A percentile compares a stretch with the other conserved stretches of the same genome.
These are phyloP conservation scores for Arabis alpina DNA, from an alignment of 345 rosid species.

Conservation along the genomic window DNA sequence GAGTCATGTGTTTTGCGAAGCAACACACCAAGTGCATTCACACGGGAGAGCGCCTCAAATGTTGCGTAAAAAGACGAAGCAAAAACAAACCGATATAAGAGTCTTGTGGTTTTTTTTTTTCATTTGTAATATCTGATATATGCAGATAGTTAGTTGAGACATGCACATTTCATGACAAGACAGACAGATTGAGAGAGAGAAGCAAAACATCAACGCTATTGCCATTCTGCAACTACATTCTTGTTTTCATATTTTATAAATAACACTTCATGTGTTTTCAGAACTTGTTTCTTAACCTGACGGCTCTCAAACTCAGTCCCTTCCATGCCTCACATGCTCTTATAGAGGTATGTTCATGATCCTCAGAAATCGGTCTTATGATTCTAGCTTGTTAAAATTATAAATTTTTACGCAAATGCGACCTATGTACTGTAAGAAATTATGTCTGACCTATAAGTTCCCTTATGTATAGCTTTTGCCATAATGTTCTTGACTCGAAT, in stretches of 20 bases:
- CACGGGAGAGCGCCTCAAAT: constrained; percentile 2
- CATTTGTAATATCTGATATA: constrained; percentile 7
- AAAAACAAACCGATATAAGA: background rate
- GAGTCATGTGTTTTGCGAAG: constrained; percentile 34
- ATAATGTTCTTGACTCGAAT: too few relatives aligned
- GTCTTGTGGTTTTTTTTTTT: background rate
- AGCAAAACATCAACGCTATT: constrained; percentile 43
- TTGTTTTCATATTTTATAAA: constrained; percentile 28
- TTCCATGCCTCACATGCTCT: constrained; percentile 25
- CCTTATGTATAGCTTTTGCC: too few relatives aligned
- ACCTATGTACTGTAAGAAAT: background rate
- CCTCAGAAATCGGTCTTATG: background rate
- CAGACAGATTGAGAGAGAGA: constrained; percentile 41
- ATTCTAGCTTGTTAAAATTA: background rate
- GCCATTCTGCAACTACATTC: constrained; percentile 38
- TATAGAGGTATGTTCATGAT: constrained; percentile 37
- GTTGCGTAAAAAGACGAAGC: background rate
- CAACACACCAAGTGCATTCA: constrained; percentile 20
- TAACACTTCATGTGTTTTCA: constrained; percentile 26
- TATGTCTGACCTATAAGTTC: too few relatives aligned
- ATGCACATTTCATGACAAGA: constrained; percentile 41
- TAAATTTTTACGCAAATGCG: background rate
- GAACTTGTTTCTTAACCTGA: constrained; percentile 38
- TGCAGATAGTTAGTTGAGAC: constrained; percentile 35
- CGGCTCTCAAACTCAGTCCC: constrained; percentile 7